Conservation (phyloP, 257 asterid species). For the Ilex aquifolium region DNA sequence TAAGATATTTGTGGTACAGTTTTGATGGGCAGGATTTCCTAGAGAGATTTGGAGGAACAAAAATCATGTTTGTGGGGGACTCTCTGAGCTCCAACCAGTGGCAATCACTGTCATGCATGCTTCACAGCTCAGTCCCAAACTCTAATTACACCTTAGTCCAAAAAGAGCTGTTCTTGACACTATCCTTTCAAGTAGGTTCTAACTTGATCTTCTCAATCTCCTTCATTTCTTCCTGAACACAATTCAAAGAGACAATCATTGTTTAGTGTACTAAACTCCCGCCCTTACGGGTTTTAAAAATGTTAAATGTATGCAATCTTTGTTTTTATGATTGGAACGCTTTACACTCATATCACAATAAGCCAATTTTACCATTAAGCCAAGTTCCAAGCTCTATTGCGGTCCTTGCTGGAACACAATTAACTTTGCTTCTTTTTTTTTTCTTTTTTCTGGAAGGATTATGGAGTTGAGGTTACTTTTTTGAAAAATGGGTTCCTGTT, state of each 20-base stretch:
- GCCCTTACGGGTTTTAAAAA: too few species aligned
- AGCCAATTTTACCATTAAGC: too few species aligned
- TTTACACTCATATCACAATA: too few species aligned
- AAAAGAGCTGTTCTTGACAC: slow-evolving; percentile 31
- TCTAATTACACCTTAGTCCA: slow-evolving; percentile 24
- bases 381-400: too few species aligned
- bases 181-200: slow-evolving; percentile 37
- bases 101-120: slow-evolving; percentile 53
- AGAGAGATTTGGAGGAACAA: slow-evolving; percentile 46
- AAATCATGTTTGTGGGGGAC: slow-evolving; percentile 62
- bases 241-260: too few species aligned
- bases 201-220: neutral
- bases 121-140: slow-evolving; percentile 39
- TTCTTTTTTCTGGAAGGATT: slow-evolving; percentile 16
- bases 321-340: too few species aligned
- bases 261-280: too few species aligned
- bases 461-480: slow-evolving; percentile 16
- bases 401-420: too few species aligned
- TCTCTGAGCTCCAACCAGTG: slow-evolving; percentile 54
- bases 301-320: too few species aligned
- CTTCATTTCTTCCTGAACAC: too few species aligned
- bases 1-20: slow-evolving; percentile 16
- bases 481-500: slow-evolving; percentile 37
- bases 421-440: neutral
- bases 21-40: slow-evolving; percentile 40